Base-by-base conservation (phyloP, 2,329 filamentous ascomycete species). In the Paecilomyces formosus region DNA sequence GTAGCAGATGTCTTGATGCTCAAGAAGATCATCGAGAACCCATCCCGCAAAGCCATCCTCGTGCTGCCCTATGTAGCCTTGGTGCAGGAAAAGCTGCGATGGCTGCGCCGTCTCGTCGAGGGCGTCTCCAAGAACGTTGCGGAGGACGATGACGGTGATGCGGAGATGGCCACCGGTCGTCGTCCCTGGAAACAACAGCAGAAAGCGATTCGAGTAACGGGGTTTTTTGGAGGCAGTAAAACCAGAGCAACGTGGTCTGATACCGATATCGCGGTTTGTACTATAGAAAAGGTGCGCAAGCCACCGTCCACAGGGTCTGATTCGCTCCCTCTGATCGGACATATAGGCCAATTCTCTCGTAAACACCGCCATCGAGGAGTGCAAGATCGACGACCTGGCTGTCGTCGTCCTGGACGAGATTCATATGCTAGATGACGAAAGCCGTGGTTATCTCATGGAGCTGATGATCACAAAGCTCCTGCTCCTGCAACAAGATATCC, bases 391-490 rank as follows among this genome's bases (percentile, higher is more conserved):
- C n/a, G 80, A 85, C 21, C 75, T 92, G 51, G 83, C 82, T 53
- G 78, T 86, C 11, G 83, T 91, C 18, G 87, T 92, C 13, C 77
- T 92, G 33, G 89, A 92, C 65, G 89, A 92, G 68, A 75, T 92
- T n/a, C 89, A 92, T 69, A 91, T 92, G 88, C 80, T 92, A 52
- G 86, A 90, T 64, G 89, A 92, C 68, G 86, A 88, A 61, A 82
- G 87, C 63, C 84, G 89, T 12, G 89, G 89, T 3, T 92, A 92
- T 68, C 78, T 92, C 1, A 76, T 92, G 57, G 89, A 92, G 68
- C 76, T 92, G 5, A 84, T 90, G 73, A 85, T 86, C 4, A 88
- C 88, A 3, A 92, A 92, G 67, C 68, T 92, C 30, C 74, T 90
- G n/a, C 82, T 85, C 58, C 73, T 92, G 22, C 85, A 84, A 26